Base-by-base conservation (phyloP, 352 stramenopile genomes). In the Pythium sp. region DNA sequence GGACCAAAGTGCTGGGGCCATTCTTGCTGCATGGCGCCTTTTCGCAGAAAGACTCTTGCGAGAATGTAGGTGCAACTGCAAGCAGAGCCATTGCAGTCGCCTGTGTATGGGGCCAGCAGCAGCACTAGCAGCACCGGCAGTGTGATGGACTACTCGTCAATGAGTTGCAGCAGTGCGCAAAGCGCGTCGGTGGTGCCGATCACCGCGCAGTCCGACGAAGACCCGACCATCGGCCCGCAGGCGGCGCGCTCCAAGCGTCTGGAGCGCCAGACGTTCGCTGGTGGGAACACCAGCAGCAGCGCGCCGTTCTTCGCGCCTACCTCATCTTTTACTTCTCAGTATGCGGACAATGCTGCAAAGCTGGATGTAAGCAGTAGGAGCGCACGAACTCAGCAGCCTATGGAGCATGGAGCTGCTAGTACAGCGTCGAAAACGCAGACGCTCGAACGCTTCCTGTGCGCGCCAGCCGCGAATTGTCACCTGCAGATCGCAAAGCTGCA, bases 401-500 rank as follows among this genome's bases (percentile, higher is more conserved):
- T 14, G 20, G 56, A 61, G 4, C 20, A 26, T 47, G 32, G 9
- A 14, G 5, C 20, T 60, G 28, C 55, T 41, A 8, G 14, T 46
- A 11, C 26, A 59, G 7, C 54, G 20, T 60, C 55, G 15, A 24
- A 43, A 5, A 63, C 41, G 20, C 34, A 41, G 20, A 14, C 58
- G 18, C 53, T 67, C 6, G 58, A 61, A 22, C 58, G 58, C 14
- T 56, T 66, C 0, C 28, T 71, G 47, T 81, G 75, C n/a, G 58
- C 66, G 0, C 67, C 70, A 4, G 43, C 66, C 0, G 61, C 69
- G 0, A 54, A 58, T 1, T 87, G 81, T 49, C 77, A 78, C 41
- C 46, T 86, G 22, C 72, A 89, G 51, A 72, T 81, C 46, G 70
- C 80, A 20, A 64, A 78, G 43, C 69, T 92, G 15, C 56, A 71